Evolutionary conservation across 176 grass and related monocot genomes (phyloP).

Genomic region (Aegilops bicornis): DNA sequence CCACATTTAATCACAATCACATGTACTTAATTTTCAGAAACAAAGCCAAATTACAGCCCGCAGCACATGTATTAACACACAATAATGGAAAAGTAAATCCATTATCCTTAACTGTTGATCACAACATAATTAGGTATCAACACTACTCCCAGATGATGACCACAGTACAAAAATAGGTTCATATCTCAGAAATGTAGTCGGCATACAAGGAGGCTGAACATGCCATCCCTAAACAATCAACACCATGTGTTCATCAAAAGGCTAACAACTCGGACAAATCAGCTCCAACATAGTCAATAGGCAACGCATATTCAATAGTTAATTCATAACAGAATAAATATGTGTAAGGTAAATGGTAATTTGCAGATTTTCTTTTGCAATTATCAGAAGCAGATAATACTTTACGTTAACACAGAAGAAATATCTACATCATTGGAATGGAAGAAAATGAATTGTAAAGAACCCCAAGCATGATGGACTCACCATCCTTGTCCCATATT

Average conservation of each 20-base stretch:
- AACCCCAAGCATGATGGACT: no score
- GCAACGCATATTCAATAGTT: not conserved
- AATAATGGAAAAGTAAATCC: not conserved
- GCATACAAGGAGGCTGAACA: not conserved
- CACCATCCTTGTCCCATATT: no score
- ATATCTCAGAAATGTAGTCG: not conserved
- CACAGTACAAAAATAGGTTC: not conserved
- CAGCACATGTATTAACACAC: not conserved
- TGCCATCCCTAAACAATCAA: not conserved
- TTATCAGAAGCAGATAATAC: not conserved
- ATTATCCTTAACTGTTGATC: not conserved
- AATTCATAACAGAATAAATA: not conserved
- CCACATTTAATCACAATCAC: not conserved
- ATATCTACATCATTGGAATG: no score
- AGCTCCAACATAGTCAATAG: not conserved
- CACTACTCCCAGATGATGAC: not conserved
- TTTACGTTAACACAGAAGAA: no score
- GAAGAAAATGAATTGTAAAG: no score
- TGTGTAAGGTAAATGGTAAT: not conserved
- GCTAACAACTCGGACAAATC: not conserved
- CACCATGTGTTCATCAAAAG: not conserved
- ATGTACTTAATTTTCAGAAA: not conserved
- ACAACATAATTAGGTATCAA: slow-evolving; percentile 9
- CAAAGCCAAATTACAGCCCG: not conserved
- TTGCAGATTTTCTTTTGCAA: not conserved